These are phyloP conservation scores for Boletus sp. DNA, from an alignment of 768 basidiomycete genomes.

Conservation along the genomic window DNA sequence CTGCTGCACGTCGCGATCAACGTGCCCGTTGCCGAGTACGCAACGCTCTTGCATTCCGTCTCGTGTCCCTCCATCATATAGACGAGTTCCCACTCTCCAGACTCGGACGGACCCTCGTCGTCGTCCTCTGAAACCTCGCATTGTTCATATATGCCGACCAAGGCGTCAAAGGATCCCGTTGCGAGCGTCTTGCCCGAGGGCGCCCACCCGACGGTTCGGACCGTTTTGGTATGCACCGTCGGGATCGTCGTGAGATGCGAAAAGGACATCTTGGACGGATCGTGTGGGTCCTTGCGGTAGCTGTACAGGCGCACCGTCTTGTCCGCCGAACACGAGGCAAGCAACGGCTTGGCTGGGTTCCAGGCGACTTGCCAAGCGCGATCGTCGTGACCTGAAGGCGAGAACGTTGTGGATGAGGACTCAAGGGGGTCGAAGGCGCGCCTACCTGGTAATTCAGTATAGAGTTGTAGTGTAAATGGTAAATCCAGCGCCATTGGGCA, in stretches of 20 bases:
- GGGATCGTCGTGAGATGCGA: constrained; percentile 61
- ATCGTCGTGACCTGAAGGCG: constrained; percentile 65
- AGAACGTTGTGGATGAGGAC: background rate
- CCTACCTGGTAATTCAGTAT: constrained; percentile 27
- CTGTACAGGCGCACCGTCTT: constrained; percentile 85
- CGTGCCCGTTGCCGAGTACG: constrained; percentile 70
- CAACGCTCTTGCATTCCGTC: constrained; percentile 92
- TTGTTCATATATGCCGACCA: constrained; percentile 88
- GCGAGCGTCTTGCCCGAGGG: constrained; percentile 86
- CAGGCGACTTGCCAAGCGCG: constrained; percentile 87
- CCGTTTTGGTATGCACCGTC: constrained; percentile 86
- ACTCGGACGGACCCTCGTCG: constrained; percentile 25
- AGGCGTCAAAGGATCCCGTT: constrained; percentile 92
- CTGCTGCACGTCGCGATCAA: constrained; percentile 92
- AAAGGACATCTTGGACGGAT: constrained; percentile 36
- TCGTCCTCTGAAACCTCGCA: constrained; percentile 44
- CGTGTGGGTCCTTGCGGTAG: constrained; percentile 42
- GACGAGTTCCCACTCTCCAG: constrained; percentile 83
- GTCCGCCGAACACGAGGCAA: constrained; percentile 95
- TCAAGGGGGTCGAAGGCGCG: background rate
- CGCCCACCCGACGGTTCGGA: constrained; percentile 84
- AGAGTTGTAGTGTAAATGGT: constrained; percentile 15
- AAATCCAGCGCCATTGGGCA: background rate
- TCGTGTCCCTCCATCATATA: constrained; percentile 92
- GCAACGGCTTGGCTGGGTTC: constrained; percentile 77